Evolutionary conservation across 2,329 filamentous ascomycete genomes (phyloP), one percentile per base, ranked within the genome.

Genomic region (Talaromyces sp.): DNA sequence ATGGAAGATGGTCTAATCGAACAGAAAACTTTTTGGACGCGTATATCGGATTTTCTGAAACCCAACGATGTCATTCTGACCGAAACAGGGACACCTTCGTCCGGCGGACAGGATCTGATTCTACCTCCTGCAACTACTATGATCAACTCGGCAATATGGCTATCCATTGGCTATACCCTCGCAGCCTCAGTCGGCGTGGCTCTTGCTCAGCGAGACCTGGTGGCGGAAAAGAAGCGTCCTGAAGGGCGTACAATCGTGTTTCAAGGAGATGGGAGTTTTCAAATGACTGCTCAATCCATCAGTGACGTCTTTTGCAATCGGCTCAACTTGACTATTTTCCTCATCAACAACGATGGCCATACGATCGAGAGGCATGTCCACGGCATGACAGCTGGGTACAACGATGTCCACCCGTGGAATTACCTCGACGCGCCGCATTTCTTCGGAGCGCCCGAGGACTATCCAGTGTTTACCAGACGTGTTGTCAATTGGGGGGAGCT

Each of bases 281-380:
- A 96, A 73, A 82, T 96, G 62, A 96, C 91, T 0, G 88, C 85
- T 0, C 92, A 96, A 73, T 92, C 95, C 76, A 73, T 96, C 65
- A 90, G 87, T 33, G 58, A 60, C 36, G 44, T 50, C 8, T 47
- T 50, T n/a, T 30, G 40, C 5, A 56, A 34, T 27, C 52, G 40
- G 14, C 58, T 60, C 9, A 16, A 55, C 30, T 27, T 56, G 36
- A 33, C 4, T 7, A 40, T 42, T 44, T 12, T 61, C n/a, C 42
- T 42, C 4, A 31, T 58, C 36, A 54, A 50, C 67, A 96, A 96
- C 73, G 86, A 93, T 47, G 92, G 92, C 10, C 96, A 90, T 78
- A 95, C 92, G 9, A 95, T 96, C 73, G 92, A 96, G 78, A 87
- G 92, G 33, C 90, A 86, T 73, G 96, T 96, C 69, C 92, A 96